Base-by-base conservation (phyloP, 805 yeast genomes). In the Lachancea dasiensis region DNA sequence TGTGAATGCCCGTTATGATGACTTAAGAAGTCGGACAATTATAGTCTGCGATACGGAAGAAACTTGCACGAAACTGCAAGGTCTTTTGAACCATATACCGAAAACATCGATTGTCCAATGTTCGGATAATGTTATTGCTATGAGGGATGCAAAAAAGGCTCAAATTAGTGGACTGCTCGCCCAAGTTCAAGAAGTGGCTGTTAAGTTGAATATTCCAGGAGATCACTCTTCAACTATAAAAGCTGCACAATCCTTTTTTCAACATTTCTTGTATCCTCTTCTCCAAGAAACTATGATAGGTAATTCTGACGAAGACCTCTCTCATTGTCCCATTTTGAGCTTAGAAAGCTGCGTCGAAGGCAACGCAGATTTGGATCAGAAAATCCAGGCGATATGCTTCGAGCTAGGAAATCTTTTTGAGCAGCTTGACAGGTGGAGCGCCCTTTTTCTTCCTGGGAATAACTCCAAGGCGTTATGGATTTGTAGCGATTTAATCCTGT, bases 1-100 rank as follows among this genome's bases (percentile, higher is more conserved):
- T 31, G 18, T 37, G 26, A 37, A 37, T 22, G 15, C 25, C 13
- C 10, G 21, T 11, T 31, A 31, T 20, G 16, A 15, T 15, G n/a
- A 15, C 9, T 26, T 23, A 9, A 29, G 11, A 3, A 6, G 26
- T 5, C 21, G 29, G n/a, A 36, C 34, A 7, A 14, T 37, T 11
- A 27, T 26, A 4, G 17, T 37, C 10, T 37, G 40, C 27, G 40
- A 37, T 20, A 37, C 40, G 2, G 36, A 31, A 3, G 40, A 37
- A 18, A 30, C 36, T 8, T 37, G 40, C 16, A 16, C 14, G 6
- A 37, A 26, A 16, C 8, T 37, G 16, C 13, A 5, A 3, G 14
- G 26, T 5, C 11, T 22, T 6, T 11, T 37, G 16, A 13, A 26
- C 7, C 5, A 25, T 21, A 13, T 37, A 10, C 36, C 32, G 6